Percentiles rank a stretch among this genome's conserved stretches.
Conservation (phyloP, 495 filamentous ascomycete genomes). For the Neurospora tetraspora region DNA sequence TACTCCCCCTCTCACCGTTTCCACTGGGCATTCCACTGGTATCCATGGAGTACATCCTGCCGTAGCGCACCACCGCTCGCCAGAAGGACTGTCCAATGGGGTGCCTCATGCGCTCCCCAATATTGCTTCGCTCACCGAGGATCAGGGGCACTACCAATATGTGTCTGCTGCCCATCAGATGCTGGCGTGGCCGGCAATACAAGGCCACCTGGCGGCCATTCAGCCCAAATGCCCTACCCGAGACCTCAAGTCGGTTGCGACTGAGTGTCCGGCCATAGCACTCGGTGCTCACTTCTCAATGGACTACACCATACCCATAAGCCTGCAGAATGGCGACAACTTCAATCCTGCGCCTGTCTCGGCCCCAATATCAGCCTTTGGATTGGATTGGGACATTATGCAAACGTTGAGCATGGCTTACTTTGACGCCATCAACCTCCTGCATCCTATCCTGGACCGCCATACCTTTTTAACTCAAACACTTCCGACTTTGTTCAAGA, state of each 20-base stretch:
- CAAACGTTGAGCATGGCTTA: constrained; percentile 39
- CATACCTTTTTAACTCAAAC: constrained; percentile 39
- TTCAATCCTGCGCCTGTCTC: background rate
- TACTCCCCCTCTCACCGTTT: background rate
- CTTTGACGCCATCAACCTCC: constrained; percentile 46
- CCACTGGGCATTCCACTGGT: background rate
- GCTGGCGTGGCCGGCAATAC: constrained; percentile 47
- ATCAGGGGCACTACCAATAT: constrained; percentile 30
- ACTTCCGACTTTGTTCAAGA: constrained; percentile 33
- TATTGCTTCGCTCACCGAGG: constrained; percentile 2
- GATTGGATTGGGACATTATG: constrained; percentile 39
- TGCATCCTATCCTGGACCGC: constrained; percentile 46
- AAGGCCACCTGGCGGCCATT: constrained; percentile 30
- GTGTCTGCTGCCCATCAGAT: constrained; percentile 47
- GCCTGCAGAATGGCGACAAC: background rate
- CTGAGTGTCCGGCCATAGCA: constrained; percentile 40
- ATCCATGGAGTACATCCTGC: constrained; percentile 5
- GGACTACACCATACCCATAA: constrained; percentile 3
- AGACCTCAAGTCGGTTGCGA: constrained; percentile 23
- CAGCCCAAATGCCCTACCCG: constrained; percentile 20
- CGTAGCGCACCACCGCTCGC: background rate
- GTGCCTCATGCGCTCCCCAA: constrained; percentile 1
- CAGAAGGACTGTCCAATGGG: background rate
- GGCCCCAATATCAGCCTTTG: constrained; percentile 2
- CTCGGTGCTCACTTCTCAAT: constrained; percentile 21